A percentile compares a stretch with the other conserved stretches of the same genome.
Evolutionary conservation across 768 basidiomycete species (phyloP).

Genomic region (Megacollybia marginata): DNA sequence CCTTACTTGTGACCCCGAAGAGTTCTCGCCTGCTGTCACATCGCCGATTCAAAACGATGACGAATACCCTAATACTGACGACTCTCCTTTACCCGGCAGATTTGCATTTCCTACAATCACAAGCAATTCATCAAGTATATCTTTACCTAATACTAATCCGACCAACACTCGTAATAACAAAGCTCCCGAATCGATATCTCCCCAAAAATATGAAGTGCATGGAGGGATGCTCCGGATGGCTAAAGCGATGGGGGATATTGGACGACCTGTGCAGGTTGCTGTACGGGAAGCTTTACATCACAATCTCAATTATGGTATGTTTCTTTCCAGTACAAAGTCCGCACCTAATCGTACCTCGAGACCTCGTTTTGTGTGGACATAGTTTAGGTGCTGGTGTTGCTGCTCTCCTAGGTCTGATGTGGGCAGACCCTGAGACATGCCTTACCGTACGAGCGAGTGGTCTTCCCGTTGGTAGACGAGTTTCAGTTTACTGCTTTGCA

Average conservation of each 20-base stretch:
- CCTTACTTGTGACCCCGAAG: constrained; percentile 70
- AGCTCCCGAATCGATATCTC: not conserved
- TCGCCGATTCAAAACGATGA: constrained; percentile 15
- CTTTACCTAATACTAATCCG: constrained; percentile 14
- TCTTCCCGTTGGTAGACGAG: constrained; percentile 55
- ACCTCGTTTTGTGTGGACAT: constrained; percentile 75
- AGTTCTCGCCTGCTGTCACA: constrained; percentile 50
- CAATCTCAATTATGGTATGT: constrained; percentile 69
- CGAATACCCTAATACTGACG: constrained; percentile 19
- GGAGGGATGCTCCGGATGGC: constrained; percentile 80
- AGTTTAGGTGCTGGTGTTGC: constrained; percentile 82
- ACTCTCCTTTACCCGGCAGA: constrained; percentile 26
- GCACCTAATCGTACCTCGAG: constrained; percentile 20
- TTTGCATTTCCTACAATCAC: constrained; percentile 24
- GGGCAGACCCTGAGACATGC: constrained; percentile 78
- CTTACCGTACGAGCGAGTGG: constrained; percentile 63
- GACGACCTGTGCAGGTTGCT: constrained; percentile 71
- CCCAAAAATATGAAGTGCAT: constrained; percentile 56
- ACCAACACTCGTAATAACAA: constrained; percentile 1
- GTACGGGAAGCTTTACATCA: constrained; percentile 60
- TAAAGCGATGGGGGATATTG: constrained; percentile 65
- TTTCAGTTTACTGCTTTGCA: constrained; percentile 73
- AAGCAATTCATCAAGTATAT: constrained; percentile 3
- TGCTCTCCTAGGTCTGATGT: constrained; percentile 73
- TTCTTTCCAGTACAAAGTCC: not conserved